Base-by-base conservation (phyloP, 768 basidiomycete species). In the Mycena rebaudengoi region DNA sequence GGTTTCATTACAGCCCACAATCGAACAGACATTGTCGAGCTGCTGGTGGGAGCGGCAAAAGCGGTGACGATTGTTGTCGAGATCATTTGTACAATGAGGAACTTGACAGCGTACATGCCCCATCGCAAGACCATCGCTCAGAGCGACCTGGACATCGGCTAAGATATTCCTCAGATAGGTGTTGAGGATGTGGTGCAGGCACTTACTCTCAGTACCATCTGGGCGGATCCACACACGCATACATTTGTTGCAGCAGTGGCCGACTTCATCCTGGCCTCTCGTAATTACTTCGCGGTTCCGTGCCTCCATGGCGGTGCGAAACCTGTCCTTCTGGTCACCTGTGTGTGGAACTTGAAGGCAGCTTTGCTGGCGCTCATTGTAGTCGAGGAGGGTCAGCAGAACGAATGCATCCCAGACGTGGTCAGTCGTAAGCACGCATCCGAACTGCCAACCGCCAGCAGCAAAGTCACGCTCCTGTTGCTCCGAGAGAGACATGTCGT, bases 331-430 rank as follows among this genome's bases (percentile, higher is more conserved):
- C 45, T 77, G 76, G 7, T 53, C 25, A 18, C 76, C 73, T 16
- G 52, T 55, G 56, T 77, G 73, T 2, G 70, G 71, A 5, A 74
- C 70, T 13, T 43, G 29, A 1, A 78, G 69, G 14, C 44, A 18
- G 13, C 16, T 20, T 8, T 45, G 45, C 3, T 49, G 61, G 0
- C 32, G 44, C 3, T 62, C 12, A 16, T 58, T 33, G 55, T 78
- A 71, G 12, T 76, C 63, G 13, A 78, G 70, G 2, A 77, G 67
- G 2, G 71, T 56, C 12, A 67, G 20, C 5, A 73, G 66, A 21
- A 75, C 46, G 46, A 76, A 78, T 1, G 62, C 72, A 63, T 74
- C 71, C n/a, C n/a, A n/a, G n/a, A n/a, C n/a, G n/a, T n/a, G n/a
- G n/a, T n/a, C n/a, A n/a, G n/a, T n/a, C n/a, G 67, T 60, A 5